phyloP scores from a whole-genome alignment of 2,329 filamentous ascomycete species.

The Fusarium protoensiforme region DNA sequence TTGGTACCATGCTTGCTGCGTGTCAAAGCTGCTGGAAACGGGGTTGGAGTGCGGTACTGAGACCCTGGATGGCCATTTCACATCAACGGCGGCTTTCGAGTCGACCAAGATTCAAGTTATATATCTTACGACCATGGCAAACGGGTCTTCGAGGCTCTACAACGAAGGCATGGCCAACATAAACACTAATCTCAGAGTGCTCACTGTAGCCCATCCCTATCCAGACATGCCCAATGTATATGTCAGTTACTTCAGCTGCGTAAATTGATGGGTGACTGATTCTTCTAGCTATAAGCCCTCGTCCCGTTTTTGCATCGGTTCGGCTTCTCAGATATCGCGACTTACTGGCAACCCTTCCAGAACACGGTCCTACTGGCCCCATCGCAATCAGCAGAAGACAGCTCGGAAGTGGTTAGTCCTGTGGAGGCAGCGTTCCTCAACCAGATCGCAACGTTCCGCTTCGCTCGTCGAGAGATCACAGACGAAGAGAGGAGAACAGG shows the following conservation, averaged over 20 bases:
- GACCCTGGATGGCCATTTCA: neutral
- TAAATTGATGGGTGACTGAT: neutral
- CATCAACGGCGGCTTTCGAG: neutral
- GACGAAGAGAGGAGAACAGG: neutral
- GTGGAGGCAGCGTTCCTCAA: neutral
- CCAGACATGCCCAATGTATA: neutral
- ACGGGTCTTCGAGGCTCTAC: neutral
- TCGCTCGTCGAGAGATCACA: constrained; percentile 1
- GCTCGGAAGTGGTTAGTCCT: neutral
- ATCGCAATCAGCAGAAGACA: neutral
- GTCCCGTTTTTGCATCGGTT: neutral
- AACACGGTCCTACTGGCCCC: neutral
- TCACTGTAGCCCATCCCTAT: neutral
- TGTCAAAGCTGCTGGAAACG: neutral
- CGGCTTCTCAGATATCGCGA: neutral
- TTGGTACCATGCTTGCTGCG: neutral
- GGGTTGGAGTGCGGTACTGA: neutral
- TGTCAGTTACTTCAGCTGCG: neutral
- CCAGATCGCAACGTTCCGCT: constrained; percentile 2
- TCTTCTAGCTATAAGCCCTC: neutral
- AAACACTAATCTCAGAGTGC: neutral
- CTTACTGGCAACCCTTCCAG: neutral
- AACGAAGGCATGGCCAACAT: neutral
- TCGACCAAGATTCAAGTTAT: neutral
- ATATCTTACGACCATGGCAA: neutral